phyloP scores from a whole-genome alignment of 495 filamentous ascomycete species.

The Clohesyomyces aquaticus region DNA sequence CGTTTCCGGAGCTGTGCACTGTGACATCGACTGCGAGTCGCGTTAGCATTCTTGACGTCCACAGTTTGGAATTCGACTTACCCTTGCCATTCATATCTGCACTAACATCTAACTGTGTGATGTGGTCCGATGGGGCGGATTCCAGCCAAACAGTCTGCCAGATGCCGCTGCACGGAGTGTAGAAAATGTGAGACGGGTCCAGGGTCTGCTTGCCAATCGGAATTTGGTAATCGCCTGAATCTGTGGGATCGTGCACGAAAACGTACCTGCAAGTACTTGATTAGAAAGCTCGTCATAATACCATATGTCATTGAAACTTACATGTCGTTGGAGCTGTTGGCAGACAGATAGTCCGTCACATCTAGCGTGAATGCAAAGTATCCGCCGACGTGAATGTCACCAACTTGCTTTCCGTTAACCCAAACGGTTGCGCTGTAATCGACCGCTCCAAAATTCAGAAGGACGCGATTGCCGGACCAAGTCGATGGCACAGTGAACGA shows the following conservation, averaged over 20 bases:
- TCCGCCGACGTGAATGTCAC: constrained; percentile 62
- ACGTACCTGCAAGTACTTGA: constrained; percentile 51
- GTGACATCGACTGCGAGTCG: constrained; percentile 40
- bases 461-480: constrained; percentile 52
- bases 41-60: background rate
- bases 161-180: constrained; percentile 69
- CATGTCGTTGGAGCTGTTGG: constrained; percentile 57
- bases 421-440: constrained; percentile 70
- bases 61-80: constrained; percentile 38
- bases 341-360: constrained; percentile 55
- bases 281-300: background rate
- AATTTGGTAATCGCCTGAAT: constrained; percentile 56
- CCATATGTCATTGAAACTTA: constrained; percentile 35
- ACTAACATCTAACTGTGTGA: constrained; percentile 58
- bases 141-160: constrained; percentile 75
- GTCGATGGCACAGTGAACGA: constrained; percentile 57
- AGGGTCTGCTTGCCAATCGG: constrained; percentile 68
- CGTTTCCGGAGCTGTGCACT: constrained; percentile 40
- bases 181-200: constrained; percentile 66
- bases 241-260: constrained; percentile 68
- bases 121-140: constrained; percentile 57
- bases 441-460: constrained; percentile 71
- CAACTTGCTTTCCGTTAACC: constrained; percentile 61
- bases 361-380: constrained; percentile 67
- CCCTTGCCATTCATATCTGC: constrained; percentile 64